phyloP scores from a whole-genome alignment of 192 early-diverging fungal species.

The Diversispora eburnea region DNA sequence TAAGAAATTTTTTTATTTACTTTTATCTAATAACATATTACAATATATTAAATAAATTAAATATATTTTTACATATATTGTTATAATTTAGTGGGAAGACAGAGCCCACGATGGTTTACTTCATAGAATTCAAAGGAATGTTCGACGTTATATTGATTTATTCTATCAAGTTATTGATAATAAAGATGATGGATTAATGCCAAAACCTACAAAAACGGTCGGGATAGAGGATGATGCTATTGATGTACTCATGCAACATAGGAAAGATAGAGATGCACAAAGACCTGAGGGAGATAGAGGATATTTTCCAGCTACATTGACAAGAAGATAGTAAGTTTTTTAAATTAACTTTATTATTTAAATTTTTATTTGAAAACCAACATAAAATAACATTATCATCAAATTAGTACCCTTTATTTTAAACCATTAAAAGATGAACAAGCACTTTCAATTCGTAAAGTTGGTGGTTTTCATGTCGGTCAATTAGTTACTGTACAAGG shows the following conservation, averaged over 20 bases:
- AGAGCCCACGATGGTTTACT: conserved; percentile 40
- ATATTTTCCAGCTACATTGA: conserved; percentile 76
- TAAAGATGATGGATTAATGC: conserved; percentile 36
- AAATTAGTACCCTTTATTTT: conserved; percentile 69
- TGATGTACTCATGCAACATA: conserved; percentile 85
- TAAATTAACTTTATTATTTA: background rate
- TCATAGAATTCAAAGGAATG: conserved; percentile 74
- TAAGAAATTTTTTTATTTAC: background rate
- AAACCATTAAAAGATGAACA: conserved; percentile 61
- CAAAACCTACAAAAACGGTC: conserved; percentile 48
- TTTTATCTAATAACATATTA: background rate
- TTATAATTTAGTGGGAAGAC: conserved; percentile 3
- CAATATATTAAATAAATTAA: background rate
- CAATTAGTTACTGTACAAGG: conserved; percentile 84
- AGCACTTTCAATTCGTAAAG: conserved; percentile 79
- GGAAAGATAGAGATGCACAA: conserved; percentile 49
- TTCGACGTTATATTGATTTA: conserved; percentile 80
- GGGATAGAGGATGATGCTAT: conserved; percentile 74
- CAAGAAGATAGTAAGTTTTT: conserved; percentile 77
- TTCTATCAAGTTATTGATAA: conserved; percentile 70
- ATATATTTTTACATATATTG: conserved; percentile 32
- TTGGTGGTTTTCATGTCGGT: conserved; percentile 78
- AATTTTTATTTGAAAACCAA: background rate
- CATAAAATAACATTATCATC: background rate
- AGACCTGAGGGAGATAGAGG: conserved; percentile 35